Evolutionary conservation across 164 flowering plant species (phyloP).

Genomic region (Buxus sempervirens): DNA sequence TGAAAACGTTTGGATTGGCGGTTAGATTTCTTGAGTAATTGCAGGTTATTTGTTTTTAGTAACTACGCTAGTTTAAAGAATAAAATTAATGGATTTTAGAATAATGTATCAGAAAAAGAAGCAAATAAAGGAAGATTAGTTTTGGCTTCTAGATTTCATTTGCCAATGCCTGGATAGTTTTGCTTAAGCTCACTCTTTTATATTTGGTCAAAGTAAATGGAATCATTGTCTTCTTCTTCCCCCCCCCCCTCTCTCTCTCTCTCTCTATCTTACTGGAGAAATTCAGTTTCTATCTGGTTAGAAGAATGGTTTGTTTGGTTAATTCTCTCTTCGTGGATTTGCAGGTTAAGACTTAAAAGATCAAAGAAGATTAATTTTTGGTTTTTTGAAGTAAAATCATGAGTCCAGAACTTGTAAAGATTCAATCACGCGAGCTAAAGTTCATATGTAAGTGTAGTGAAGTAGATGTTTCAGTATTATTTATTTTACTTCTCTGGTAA

Average conservation of each 20-base stretch:
- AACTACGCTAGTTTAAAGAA: too few species aligned
- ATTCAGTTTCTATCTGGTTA: neutral
- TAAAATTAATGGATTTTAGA: too few species aligned
- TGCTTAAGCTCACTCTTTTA: neutral
- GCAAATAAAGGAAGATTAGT: too few species aligned
- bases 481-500: neutral
- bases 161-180: neutral
- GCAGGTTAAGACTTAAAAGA: constrained; percentile 10
- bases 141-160: neutral
- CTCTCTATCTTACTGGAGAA: neutral
- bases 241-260: too few species aligned
- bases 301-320: neutral
- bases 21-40: neutral
- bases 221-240: too few species aligned
- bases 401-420: constrained; percentile 43
- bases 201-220: neutral
- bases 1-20: too few species aligned
- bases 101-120: too few species aligned
- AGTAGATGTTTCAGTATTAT: neutral
- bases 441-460: constrained; percentile 48
- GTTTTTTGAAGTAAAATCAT: constrained; percentile 23
- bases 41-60: neutral
- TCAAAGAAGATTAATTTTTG: neutral
- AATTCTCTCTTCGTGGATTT: neutral
- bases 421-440: constrained; percentile 63